Evolutionary conservation across 371 early-diverging fungal genomes (phyloP).

Genomic region (Mortierella sp.): DNA sequence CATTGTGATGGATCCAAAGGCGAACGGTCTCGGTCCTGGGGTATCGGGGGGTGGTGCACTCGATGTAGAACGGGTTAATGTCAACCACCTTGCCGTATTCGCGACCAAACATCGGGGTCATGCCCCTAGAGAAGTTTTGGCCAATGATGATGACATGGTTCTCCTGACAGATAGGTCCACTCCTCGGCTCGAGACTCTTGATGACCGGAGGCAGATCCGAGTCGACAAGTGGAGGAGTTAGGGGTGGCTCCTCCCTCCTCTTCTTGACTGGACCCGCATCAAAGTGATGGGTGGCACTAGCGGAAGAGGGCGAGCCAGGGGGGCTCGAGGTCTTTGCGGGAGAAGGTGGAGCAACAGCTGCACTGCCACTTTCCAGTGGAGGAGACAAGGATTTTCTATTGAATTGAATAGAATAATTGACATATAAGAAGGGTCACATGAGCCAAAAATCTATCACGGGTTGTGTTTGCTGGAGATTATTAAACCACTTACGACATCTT

Average conservation of each 20-base stretch:
- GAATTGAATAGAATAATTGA: background rate
- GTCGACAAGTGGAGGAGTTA: slow-evolving; percentile 39
- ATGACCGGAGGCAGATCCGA: slow-evolving; percentile 27
- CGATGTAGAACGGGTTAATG: slow-evolving; percentile 50
- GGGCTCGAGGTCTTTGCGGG: slow-evolving; percentile 44
- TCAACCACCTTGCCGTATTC: slow-evolving; percentile 49
- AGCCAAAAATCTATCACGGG: background rate
- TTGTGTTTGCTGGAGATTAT: background rate
- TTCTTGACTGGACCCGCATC: slow-evolving; percentile 43
- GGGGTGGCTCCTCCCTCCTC: slow-evolving; percentile 38
- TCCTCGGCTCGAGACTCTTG: slow-evolving; percentile 41
- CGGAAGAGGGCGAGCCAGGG: slow-evolving; percentile 21
- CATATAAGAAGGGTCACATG: slow-evolving; percentile 4
- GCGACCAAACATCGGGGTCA: slow-evolving; percentile 53
- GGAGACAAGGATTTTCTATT: slow-evolving; percentile 30
- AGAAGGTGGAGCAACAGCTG: slow-evolving; percentile 30
- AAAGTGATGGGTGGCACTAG: slow-evolving; percentile 15
- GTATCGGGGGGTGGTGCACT: slow-evolving; percentile 43
- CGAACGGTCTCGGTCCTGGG: slow-evolving; percentile 36
- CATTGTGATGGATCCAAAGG: slow-evolving; percentile 45
- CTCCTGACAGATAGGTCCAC: slow-evolving; percentile 50
- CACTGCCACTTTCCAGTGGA: slow-evolving; percentile 19
- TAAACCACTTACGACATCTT: slow-evolving; percentile 6
- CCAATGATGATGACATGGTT: slow-evolving; percentile 55
- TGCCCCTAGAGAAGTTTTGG: slow-evolving; percentile 45